Base-by-base conservation (phyloP, 371 early-diverging fungal genomes). In the Dichotomocladium elegans region DNA sequence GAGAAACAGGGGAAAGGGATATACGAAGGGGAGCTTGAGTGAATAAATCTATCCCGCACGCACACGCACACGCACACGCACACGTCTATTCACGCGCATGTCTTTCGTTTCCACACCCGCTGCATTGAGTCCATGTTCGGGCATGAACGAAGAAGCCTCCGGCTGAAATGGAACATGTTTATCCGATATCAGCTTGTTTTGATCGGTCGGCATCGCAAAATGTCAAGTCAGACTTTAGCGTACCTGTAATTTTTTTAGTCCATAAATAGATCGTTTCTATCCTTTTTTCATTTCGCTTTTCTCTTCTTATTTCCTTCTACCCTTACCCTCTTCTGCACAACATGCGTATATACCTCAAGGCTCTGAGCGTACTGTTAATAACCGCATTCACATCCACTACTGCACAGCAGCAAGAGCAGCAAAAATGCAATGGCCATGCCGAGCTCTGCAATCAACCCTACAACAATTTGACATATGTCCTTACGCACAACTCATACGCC, bases 401-500 rank as follows among this genome's bases (percentile, higher is more conserved):
- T 37, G n/a, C n/a, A n/a, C n/a, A 37, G 37, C 37, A 37, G 15
- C 35, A 41, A 12, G 63, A 62, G n/a, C 78, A 80, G 51, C 65
- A 64, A 22, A 17, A 17, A 37, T 91, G 91, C 59, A 91, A 91
- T 58, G 91, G 91, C 1, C 77, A 86, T 54, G 53, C 68, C 0
- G 80, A 80, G 41, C 71, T 83, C 14, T 91, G 91, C 55, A 57
- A 67, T 47, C 75, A 72, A 57, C 54, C 66, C 4, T 89, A 84
- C 53, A 58, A 77, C 55, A 42, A 73, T 34, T 61, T 91, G 12
- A 72, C 85, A 1, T 85, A 74, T 44, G 58, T 82, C 3, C 62
- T 83, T 14, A 87, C 90, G 6, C 91, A 91, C 70, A 91, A 91
- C 55, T 74, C 91, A 1, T 91, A 80, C 58, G 84, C 86, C 19